Conservation (phyloP, 441 rosid genomes). For the Theobroma grandiflorum region DNA sequence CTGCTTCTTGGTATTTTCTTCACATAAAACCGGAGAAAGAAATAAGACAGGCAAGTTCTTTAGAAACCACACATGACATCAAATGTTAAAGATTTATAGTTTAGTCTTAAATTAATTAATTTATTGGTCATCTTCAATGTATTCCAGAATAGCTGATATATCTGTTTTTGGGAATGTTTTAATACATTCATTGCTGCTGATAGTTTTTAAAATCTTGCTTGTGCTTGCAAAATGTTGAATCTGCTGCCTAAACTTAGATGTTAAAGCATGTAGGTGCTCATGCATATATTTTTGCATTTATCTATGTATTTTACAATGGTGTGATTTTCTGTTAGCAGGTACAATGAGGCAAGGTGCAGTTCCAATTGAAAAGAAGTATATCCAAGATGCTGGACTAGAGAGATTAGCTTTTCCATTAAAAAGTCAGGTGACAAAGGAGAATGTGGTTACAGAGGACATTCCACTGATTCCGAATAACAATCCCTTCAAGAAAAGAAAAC, state of each 20-base stretch:
- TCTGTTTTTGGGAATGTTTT: neutral
- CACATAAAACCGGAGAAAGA: constrained; percentile 36
- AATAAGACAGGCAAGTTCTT: constrained; percentile 43
- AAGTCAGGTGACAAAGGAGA: constrained; percentile 23
- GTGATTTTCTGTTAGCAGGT: constrained; percentile 35
- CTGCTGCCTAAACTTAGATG: neutral
- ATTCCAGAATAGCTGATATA: neutral
- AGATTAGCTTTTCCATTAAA: constrained; percentile 49
- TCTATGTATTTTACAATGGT: constrained; percentile 25
- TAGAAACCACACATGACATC: neutral
- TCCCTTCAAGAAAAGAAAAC: constrained; percentile 65
- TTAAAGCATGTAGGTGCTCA: neutral
- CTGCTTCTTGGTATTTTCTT: constrained; percentile 40
- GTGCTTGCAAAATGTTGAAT: constrained; percentile 1
- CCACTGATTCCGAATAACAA: constrained; percentile 59
- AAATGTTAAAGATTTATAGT: constrained; percentile 3
- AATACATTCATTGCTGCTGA: neutral
- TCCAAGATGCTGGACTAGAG: constrained; percentile 52
- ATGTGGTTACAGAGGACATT: constrained; percentile 20
- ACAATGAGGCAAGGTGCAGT: constrained; percentile 37
- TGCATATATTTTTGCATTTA: neutral
- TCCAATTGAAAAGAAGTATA: constrained; percentile 41
- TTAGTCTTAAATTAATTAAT: neutral
- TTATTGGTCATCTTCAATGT: neutral
- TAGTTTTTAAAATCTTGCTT: neutral